A percentile compares a stretch with the other conserved stretches of the same genome.
These are phyloP conservation scores for Golubevia pallescens DNA, from an alignment of 1,284 basidiomycete species.

Conservation along the genomic window DNA sequence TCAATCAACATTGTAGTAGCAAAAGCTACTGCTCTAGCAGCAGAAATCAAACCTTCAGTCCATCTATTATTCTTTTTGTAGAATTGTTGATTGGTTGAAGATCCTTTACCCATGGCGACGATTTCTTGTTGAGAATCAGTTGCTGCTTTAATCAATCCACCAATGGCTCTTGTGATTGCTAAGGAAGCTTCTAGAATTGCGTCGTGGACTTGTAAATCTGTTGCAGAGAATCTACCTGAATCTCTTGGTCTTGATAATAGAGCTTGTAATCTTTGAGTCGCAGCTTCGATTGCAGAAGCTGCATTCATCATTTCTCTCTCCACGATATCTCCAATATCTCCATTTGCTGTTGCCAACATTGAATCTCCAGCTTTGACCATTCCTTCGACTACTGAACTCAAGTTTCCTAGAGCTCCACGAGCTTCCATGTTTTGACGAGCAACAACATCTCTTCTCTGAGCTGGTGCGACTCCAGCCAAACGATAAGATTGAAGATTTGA, in stretches of 20 bases:
- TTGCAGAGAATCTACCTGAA: conserved; percentile 79
- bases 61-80: conserved; percentile 99
- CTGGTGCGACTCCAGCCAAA: conserved; percentile 68
- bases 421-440: conserved; percentile 88
- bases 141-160: conserved; percentile 90
- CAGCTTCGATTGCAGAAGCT: conserved; percentile 89
- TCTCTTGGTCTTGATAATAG: conserved; percentile 89
- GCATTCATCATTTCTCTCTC: conserved; percentile 95
- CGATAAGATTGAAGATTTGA: conserved; percentile 95
- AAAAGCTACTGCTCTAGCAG: conserved; percentile 95
- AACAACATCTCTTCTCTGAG: conserved; percentile 82
- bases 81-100: conserved; percentile 87
- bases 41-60: conserved; percentile 98
- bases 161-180: conserved; percentile 93
- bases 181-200: conserved; percentile 91
- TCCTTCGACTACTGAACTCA: conserved; percentile 85
- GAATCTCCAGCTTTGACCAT: conserved; percentile 85
- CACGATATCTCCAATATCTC: conserved; percentile 94
- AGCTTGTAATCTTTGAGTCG: conserved; percentile 85
- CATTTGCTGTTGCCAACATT: conserved; percentile 78
- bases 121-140: conserved; percentile 98
- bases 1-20: conserved; percentile 97
- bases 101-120: conserved; percentile 90
- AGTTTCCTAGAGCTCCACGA: conserved; percentile 78
- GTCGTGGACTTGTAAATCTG: conserved; percentile 96